Base-by-base conservation (phyloP, 371 early-diverging fungal genomes). In the Rhizopus sp. region DNA sequence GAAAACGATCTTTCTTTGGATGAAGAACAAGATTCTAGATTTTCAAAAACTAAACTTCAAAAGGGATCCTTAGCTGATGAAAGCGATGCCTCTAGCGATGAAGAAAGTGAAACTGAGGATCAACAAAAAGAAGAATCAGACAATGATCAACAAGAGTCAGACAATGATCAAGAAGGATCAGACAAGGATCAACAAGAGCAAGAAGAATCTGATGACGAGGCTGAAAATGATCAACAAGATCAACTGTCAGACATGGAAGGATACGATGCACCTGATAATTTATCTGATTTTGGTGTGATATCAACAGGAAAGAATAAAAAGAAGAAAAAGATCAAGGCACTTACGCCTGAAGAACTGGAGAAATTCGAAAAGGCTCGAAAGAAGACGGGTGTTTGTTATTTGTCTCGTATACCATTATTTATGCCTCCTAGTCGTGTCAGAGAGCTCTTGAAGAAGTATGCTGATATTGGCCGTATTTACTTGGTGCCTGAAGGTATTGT, bases 341-440 rank as follows among this genome's bases (percentile, higher is more conserved):
- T 96, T 40, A 85, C 88, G 1, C 80, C 83, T 0, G 81, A 83
- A 62, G 87, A 88, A 33, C 72, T 95, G 0, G 71, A 75, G 41
- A 82, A 85, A 50, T 91, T 89, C 66, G 82, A 93, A 66, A 77
- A 80, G 46, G 84, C 78, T 9, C 76, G 88, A 23, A 84, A 91
- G 38, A 82, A 80, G 53, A 87, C 93, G 0, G 97, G 97, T 13
- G 89, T 98, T 6, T 85, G 94, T 32, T 98, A 97, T 70, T 67
- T 98, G 46, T 91, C 93, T 4, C 83, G 93, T 31, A 80, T 97
- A 12, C 98, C 98, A 8, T 92, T 93, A 0, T 92, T 91, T 66
- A 95, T 97, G 95, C 86, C 88, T 57, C 94, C 93, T 1, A 55
- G 69, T n/a, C 91, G 89, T 54, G 66, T 98, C 13, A 81, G 88